Evolutionary conservation across 805 yeast species (phyloP).

Genomic region (Blastobotrys americana): DNA sequence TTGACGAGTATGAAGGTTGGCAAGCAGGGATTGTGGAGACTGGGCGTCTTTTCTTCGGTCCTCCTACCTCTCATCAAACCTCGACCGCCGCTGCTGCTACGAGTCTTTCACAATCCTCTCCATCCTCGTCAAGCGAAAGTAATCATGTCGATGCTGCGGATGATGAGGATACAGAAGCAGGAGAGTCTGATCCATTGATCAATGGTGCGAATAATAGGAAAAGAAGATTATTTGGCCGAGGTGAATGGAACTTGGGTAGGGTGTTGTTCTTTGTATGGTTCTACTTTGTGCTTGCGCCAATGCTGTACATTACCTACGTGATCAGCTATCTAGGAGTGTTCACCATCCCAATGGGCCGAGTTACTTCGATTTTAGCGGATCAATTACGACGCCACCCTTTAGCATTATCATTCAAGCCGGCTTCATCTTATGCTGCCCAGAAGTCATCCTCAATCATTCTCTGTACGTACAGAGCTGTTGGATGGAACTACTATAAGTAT

Average conservation of each 20-base stretch:
- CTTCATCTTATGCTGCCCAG: slow-evolving; percentile 30
- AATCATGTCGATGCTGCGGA: not conserved
- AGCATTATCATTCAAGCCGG: slow-evolving; percentile 67
- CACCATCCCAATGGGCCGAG: slow-evolving; percentile 90
- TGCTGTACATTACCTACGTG: slow-evolving; percentile 46
- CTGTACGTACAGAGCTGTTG: slow-evolving; percentile 89
- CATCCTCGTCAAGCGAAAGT: not conserved
- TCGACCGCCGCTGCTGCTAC: slow-evolving; percentile 18
- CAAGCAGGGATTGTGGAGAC: slow-evolving; percentile 63
- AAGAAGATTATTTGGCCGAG: slow-evolving; percentile 77
- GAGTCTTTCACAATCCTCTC: not conserved
- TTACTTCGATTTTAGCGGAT: slow-evolving; percentile 54
- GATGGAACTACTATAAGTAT: slow-evolving; percentile 88
- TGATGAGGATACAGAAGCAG: not conserved
- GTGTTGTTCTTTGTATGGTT: slow-evolving; percentile 65
- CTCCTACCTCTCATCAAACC: slow-evolving; percentile 36
- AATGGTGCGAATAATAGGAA: slow-evolving; percentile 11
- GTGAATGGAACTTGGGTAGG: slow-evolving; percentile 82
- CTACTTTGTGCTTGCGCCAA: slow-evolving; percentile 64
- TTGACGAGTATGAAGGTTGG: slow-evolving; percentile 85
- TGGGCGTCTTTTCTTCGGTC: slow-evolving; percentile 74
- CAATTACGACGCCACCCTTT: slow-evolving; percentile 88
- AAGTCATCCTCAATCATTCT: slow-evolving; percentile 53
- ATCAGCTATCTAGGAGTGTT: slow-evolving; percentile 78
- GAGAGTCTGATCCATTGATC: slow-evolving; percentile 5